Base-by-base conservation (phyloP, 495 filamentous ascomycete genomes). In the Lindgomyces ingoldianus region DNA sequence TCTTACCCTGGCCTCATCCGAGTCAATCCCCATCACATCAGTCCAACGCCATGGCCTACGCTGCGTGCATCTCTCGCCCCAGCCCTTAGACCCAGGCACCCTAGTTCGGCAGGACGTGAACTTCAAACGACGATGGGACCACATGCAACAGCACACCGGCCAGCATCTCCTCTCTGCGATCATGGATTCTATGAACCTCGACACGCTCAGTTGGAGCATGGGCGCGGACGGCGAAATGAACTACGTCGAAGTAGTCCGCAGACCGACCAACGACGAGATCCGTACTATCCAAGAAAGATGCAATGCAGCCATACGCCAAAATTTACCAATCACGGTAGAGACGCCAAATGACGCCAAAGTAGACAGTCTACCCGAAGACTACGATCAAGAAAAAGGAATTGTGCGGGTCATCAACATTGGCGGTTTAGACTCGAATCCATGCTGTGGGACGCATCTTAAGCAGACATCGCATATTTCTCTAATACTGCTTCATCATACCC, bases 141-240 rank as follows among this genome's bases (percentile, higher is more conserved):
- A 67, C 46, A 67, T 67, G 64, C 64, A 67, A 22, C 64, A 67
- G 50, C 64, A 67, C 47, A 67, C 64, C 16, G 64, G 64, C 41
- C 64, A 67, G 22, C 64, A 67, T 21, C 50, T 67, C 10, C 64
- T 67, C 50, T 67, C 64, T 42, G 57, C 57, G 1, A 57, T 61
- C 26, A 56, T 67, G 57, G 57, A 67, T 33, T 24, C 49, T 18
- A 30, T 60, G 25, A 21, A 52, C n/a, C 64, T 67, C 16, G 46
- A 53, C n/a, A 67, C 64, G 1, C 51, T 67, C 3, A 8, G 22
- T 8, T 67, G 64, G 64, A 36, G 48, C 42, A 67, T 67, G 64
- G 64, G 57, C 10, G 27, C 50, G 8, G 57, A 45, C 3, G 57
- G 64, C 10, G 64, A 67, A 30, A 61, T 50, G 57, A 67, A 67